Evolutionary conservation across 768 basidiomycete species (phyloP).

Genomic region (Chiua virens): DNA sequence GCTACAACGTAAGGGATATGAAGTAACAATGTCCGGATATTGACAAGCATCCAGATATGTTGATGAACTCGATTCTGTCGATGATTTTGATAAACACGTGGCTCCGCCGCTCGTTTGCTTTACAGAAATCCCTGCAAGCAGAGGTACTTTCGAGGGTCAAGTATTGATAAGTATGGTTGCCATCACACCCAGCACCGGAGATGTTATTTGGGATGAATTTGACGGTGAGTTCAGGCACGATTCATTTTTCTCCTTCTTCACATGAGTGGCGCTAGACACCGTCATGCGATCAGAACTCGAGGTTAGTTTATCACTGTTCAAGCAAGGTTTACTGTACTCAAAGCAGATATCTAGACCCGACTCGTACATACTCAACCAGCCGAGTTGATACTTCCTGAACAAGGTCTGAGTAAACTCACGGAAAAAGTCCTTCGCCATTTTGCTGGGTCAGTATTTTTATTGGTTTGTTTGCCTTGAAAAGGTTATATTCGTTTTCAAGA

Average conservation of each 20-base stretch:
- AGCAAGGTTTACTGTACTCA: not conserved
- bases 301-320: constrained; percentile 38
- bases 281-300: constrained; percentile 89
- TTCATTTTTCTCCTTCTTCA: constrained; percentile 2
- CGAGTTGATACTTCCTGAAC: constrained; percentile 69
- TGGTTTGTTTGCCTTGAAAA: constrained; percentile 2
- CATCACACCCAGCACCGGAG: constrained; percentile 85
- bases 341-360: constrained; percentile 59
- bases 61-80: constrained; percentile 71
- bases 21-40: not conserved
- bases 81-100: constrained; percentile 54
- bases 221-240: constrained; percentile 47
- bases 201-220: constrained; percentile 92
- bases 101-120: constrained; percentile 75
- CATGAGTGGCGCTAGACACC: constrained; percentile 49
- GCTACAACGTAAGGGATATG: constrained; percentile 69
- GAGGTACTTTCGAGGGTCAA: constrained; percentile 23
- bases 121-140: constrained; percentile 44
- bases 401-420: constrained; percentile 63
- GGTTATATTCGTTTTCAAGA: constrained; percentile 27
- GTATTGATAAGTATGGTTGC: constrained; percentile 70
- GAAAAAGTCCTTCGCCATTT: constrained; percentile 76
- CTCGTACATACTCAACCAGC: constrained; percentile 82
- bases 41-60: constrained; percentile 60
- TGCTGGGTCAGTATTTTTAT: constrained; percentile 46